A percentile compares a stretch with the other conserved stretches of the same genome.
These are phyloP conservation scores for Blastocladiella britannica DNA, from an alignment of 192 early-diverging fungal genomes.

Conservation along the genomic window DNA sequence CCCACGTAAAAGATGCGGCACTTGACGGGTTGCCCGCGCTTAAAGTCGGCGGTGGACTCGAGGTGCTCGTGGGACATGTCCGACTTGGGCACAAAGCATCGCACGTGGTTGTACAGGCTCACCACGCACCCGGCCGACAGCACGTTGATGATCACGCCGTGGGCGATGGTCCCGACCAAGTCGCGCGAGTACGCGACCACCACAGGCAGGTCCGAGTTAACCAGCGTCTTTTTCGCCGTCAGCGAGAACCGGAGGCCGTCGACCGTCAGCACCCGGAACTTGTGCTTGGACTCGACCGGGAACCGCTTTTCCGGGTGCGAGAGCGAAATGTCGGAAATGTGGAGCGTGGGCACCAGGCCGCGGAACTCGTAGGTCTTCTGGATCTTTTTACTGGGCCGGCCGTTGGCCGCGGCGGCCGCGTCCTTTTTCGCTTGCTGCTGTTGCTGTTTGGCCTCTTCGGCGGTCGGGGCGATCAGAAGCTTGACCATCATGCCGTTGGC, in stretches of 20 bases:
- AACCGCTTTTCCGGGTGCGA: slow-evolving; percentile 7
- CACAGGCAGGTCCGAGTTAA: slow-evolving; percentile 44
- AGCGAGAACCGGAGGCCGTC: not conserved
- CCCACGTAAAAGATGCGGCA: slow-evolving; percentile 47
- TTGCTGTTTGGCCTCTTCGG: no score
- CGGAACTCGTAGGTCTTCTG: no score
- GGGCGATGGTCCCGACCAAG: slow-evolving; percentile 32
- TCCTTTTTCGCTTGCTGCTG: no score
- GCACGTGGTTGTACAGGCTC: slow-evolving; percentile 52
- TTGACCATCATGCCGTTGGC: not conserved
- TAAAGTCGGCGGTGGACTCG: slow-evolving; percentile 28
- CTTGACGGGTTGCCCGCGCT: slow-evolving; percentile 46
- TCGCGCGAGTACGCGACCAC: slow-evolving; percentile 37
- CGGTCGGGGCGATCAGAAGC: slow-evolving; percentile 4
- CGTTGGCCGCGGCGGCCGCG: no score
- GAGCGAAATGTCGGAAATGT: slow-evolving; percentile 10
- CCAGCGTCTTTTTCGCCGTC: slow-evolving; percentile 17
- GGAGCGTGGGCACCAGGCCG: slow-evolving; percentile 10
- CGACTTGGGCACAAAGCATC: slow-evolving; percentile 42
- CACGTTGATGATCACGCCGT: slow-evolving; percentile 41
- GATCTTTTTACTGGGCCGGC: no score
- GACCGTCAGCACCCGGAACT: slow-evolving; percentile 5
- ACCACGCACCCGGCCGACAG: slow-evolving; percentile 47
- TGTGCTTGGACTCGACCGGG: not conserved
- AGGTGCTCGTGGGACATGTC: slow-evolving; percentile 24